Evolutionary conservation across 2,329 filamentous ascomycete genomes (phyloP).

Genomic region (Diplodia corticola): DNA sequence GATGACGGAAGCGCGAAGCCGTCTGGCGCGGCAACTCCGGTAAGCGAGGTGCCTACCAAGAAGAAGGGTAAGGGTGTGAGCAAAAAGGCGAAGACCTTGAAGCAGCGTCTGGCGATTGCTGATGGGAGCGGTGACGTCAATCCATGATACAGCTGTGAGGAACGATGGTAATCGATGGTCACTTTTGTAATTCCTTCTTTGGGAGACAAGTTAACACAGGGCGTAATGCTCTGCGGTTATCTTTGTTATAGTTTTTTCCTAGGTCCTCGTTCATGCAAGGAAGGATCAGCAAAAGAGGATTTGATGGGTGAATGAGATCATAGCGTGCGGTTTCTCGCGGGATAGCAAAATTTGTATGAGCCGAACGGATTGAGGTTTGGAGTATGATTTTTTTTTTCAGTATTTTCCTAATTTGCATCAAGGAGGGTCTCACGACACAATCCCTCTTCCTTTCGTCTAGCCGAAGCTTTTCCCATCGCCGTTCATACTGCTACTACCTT

Average conservation of each 20-base stretch:
- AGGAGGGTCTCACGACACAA: background rate
- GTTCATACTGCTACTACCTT: background rate
- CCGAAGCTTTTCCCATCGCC: background rate
- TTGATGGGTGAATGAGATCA: background rate
- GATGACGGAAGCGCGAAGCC: slow-evolving; percentile 80
- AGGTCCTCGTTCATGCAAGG: background rate
- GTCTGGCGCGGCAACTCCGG: slow-evolving; percentile 82
- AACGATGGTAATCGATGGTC: background rate
- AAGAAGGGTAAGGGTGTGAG: slow-evolving; percentile 58
- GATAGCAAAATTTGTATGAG: background rate
- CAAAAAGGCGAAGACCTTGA: slow-evolving; percentile 55
- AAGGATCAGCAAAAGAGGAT: background rate
- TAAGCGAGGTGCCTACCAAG: slow-evolving; percentile 47
- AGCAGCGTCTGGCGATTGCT: slow-evolving; percentile 51
- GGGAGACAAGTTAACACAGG: background rate
- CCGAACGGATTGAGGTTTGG: background rate
- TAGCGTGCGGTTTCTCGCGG: background rate
- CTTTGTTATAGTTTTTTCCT: background rate
- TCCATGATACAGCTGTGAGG: background rate
- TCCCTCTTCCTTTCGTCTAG: background rate
- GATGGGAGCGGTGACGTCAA: slow-evolving; percentile 37
- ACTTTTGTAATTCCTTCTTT: slow-evolving; percentile 1
- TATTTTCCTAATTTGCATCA: background rate
- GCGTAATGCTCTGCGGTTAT: background rate
- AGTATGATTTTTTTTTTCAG: background rate